Conservation (phyloP, 805 yeast species). For the Wickerhamomyces mucosus region DNA sequence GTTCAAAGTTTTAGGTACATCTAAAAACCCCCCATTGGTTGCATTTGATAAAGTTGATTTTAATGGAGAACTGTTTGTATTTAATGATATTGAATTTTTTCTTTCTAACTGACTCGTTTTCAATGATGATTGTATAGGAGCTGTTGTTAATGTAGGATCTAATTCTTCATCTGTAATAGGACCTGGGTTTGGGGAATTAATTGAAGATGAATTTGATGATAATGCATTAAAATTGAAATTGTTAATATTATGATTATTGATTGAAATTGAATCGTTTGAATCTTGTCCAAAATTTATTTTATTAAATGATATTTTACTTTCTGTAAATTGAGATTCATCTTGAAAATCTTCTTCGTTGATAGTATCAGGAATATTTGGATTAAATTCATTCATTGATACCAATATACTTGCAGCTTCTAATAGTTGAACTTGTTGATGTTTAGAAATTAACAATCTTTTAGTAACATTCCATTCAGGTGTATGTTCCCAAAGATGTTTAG, state of each 20-base stretch:
- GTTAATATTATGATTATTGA: conserved; percentile 7
- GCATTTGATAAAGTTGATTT: conserved; percentile 5
- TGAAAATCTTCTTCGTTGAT: conserved; percentile 7
- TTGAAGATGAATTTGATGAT: conserved; percentile 1
- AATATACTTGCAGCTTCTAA: conserved; percentile 19
- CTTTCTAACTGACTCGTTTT: conserved; percentile 18
- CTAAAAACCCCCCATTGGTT: conserved; percentile 25
- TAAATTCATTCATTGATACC: conserved; percentile 14
- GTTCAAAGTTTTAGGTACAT: conserved; percentile 17
- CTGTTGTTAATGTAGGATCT: conserved; percentile 2
- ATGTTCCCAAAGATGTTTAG: conserved; percentile 89
- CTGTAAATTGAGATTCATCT: conserved; percentile 1
- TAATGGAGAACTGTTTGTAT: conserved; percentile 6
- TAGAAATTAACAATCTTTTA: conserved; percentile 57
- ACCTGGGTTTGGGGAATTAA: conserved; percentile 5
- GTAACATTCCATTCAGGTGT: conserved; percentile 93
- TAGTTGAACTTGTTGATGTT: conserved; percentile 19
- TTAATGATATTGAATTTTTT: conserved; percentile 30
- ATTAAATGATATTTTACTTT: not conserved
- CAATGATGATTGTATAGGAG: conserved; percentile 2
- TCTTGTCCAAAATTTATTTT: not conserved
- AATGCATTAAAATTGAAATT: conserved; percentile 8
- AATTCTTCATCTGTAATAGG: conserved; percentile 6
- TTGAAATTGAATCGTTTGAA: not conserved
- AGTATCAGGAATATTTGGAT: conserved; percentile 6